Conservation (phyloP, 331 rosid genomes). For the Cucumis variabilis region DNA sequence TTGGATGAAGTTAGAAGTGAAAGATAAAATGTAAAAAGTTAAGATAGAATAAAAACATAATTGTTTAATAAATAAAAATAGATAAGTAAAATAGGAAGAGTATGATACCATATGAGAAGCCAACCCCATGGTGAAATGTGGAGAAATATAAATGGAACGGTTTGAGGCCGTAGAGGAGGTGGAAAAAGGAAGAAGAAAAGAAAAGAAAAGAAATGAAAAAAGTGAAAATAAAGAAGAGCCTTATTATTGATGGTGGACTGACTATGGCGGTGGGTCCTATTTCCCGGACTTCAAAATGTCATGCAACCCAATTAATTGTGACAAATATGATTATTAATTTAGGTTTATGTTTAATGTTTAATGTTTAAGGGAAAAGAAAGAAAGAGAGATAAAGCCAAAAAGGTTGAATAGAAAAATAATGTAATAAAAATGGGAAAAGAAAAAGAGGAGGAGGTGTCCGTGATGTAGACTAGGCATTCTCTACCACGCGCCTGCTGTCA, state of each 20-base stretch:
- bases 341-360: neutral
- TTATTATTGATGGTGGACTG: slow-evolving; percentile 14
- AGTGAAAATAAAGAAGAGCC: neutral
- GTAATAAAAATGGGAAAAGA: slow-evolving; percentile 22
- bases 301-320: neutral
- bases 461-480: slow-evolving; percentile 60
- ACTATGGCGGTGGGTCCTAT: slow-evolving; percentile 24
- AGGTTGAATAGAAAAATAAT: slow-evolving; percentile 15
- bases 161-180: neutral
- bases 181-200: neutral
- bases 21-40: neutral
- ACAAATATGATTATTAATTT: neutral
- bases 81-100: neutral
- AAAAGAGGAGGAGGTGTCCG: slow-evolving; percentile 55
- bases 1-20: neutral
- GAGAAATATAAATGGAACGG: neutral
- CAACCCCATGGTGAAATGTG: neutral
- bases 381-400: neutral
- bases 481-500: slow-evolving; percentile 80
- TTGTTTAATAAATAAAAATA: too few species aligned
- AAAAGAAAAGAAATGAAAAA: neutral
- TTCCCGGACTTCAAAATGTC: slow-evolving; percentile 11
- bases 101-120: neutral
- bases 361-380: neutral
- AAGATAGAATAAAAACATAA: neutral